A percentile compares a stretch with the other conserved stretches of the same genome.
phyloP scores from a whole-genome alignment of 2,329 filamentous ascomycete genomes.

The Xylaria sp. region DNA sequence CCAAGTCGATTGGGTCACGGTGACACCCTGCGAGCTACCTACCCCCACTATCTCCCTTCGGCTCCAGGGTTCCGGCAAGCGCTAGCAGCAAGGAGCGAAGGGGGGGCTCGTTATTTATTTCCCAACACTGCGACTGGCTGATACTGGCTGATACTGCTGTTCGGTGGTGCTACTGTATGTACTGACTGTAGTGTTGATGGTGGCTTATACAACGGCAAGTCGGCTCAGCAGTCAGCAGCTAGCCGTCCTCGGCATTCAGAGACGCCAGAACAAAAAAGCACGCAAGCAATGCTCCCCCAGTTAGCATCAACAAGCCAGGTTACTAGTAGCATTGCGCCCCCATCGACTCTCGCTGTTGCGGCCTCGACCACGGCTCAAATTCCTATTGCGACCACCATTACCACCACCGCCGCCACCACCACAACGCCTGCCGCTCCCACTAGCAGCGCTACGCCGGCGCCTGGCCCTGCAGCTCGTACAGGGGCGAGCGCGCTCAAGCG shows the following conservation, averaged over 20 bases:
- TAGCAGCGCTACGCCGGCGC: conserved; percentile 38
- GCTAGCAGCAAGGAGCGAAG: background rate
- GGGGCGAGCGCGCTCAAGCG: conserved; percentile 46
- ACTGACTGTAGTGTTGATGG: conserved; percentile 1
- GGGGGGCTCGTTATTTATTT: background rate
- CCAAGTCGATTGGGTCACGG: conserved; percentile 16
- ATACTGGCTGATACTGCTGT: background rate
- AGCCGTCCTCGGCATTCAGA: conserved; percentile 18
- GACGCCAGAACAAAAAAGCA: conserved; percentile 8
- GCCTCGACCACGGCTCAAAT: conserved; percentile 41
- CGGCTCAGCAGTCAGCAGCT: conserved; percentile 11
- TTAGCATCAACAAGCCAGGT: conserved; percentile 44
- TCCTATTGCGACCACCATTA: conserved; percentile 31
- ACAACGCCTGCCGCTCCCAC: conserved; percentile 37
- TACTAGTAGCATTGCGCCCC: conserved; percentile 43
- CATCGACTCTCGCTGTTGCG: conserved; percentile 36
- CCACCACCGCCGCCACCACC: conserved; percentile 28
- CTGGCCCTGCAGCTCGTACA: conserved; percentile 42
- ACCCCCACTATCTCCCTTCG: conserved; percentile 18
- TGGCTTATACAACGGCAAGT: conserved; percentile 17
- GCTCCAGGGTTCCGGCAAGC: conserved; percentile 8
- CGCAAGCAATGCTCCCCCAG: conserved; percentile 48
- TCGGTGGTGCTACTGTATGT: background rate
- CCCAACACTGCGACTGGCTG: conserved; percentile 4
- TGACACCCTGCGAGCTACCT: conserved; percentile 7